phyloP scores from a whole-genome alignment of 805 yeast species.

The Soucietia sequanensis region DNA sequence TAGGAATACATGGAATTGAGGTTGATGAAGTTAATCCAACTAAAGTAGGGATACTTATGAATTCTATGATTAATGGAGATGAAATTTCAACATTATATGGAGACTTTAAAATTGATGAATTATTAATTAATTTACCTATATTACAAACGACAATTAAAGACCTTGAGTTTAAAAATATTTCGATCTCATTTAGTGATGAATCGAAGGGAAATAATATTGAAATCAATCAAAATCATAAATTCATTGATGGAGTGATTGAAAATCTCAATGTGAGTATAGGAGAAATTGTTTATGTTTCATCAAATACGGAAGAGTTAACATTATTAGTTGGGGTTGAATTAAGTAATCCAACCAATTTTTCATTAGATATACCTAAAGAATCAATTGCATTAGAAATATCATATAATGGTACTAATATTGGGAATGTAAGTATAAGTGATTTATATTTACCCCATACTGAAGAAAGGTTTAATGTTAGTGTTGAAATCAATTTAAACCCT shows the following conservation, averaged over 20 bases:
- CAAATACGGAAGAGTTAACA: slow-evolving; percentile 19
- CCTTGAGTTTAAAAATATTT: neutral
- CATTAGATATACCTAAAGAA: slow-evolving; percentile 21
- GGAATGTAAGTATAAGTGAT: slow-evolving; percentile 21
- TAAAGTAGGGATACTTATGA: slow-evolving; percentile 13
- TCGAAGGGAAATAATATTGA: too few species aligned
- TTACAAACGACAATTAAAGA: slow-evolving; percentile 1
- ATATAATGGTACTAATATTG: slow-evolving; percentile 34
- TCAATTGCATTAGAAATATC: slow-evolving; percentile 22
- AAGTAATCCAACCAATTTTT: slow-evolving; percentile 29
- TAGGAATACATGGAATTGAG: slow-evolving; percentile 8
- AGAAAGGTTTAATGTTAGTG: slow-evolving; percentile 14
- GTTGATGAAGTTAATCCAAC: slow-evolving; percentile 9
- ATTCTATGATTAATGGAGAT: slow-evolving; percentile 7
- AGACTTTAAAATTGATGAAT: slow-evolving; percentile 12
- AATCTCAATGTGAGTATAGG: slow-evolving; percentile 12
- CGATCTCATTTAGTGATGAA: too few species aligned
- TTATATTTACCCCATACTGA: slow-evolving; percentile 16
- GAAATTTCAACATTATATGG: slow-evolving; percentile 4
- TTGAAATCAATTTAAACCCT: slow-evolving; percentile 15
- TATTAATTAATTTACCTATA: slow-evolving; percentile 11
- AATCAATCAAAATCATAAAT: slow-evolving; percentile 4
- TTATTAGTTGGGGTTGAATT: slow-evolving; percentile 29
- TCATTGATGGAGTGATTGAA: slow-evolving; percentile 5
- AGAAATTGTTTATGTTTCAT: slow-evolving; percentile 22